Conservation (phyloP, 305 asterid species). For the Fraxinus paxiana region DNA sequence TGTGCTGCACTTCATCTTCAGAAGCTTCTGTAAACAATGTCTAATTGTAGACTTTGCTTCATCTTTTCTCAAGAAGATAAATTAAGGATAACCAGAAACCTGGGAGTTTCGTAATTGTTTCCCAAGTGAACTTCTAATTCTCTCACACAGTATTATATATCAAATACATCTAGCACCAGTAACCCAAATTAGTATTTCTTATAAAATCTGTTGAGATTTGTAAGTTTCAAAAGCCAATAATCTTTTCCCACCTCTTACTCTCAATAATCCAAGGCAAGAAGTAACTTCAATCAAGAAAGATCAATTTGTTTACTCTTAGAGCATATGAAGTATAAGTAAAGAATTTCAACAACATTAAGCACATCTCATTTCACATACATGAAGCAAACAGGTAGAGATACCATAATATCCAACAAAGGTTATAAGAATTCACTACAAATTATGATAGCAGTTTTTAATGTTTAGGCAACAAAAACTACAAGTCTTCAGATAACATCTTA, state of each 20-base stretch:
- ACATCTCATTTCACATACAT: background rate
- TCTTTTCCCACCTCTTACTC: background rate
- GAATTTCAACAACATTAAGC: background rate
- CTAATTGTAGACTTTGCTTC: background rate
- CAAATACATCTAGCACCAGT: background rate
- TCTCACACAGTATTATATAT: background rate
- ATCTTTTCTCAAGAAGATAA: background rate
- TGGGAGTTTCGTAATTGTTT: background rate
- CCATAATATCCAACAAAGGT: background rate
- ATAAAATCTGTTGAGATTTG: background rate
- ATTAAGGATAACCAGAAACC: background rate
- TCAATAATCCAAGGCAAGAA: background rate
- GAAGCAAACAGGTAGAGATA: background rate
- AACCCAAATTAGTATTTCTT: background rate
- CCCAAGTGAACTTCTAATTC: background rate
- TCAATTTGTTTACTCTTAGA: background rate
- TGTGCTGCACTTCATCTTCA: background rate
- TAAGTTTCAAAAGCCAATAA: background rate
- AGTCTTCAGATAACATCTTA: background rate
- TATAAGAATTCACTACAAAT: background rate
- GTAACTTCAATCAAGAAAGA: background rate
- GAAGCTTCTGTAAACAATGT: background rate
- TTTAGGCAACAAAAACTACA: background rate
- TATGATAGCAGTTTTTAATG: background rate
- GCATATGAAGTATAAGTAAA: background rate